A percentile compares a stretch with the other conserved stretches of the same genome.
phyloP scores from a whole-genome alignment of 2,329 filamentous ascomycete species.

The Dendrostoma leiphaemia region DNA sequence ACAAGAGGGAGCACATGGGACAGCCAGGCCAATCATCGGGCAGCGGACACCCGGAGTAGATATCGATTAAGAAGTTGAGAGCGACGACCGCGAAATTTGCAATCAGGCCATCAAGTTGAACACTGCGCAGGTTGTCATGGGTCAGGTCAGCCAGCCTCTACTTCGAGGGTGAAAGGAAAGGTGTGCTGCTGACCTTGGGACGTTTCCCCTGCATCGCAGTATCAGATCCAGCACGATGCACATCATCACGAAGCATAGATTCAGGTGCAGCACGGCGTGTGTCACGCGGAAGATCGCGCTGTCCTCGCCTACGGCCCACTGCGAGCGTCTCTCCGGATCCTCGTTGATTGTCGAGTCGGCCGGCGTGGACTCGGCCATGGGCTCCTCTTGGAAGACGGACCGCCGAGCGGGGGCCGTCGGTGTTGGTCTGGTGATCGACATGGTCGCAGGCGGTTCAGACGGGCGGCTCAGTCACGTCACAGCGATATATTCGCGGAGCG shows the following conservation, averaged over 20 bases:
- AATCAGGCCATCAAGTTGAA: conserved; percentile 28
- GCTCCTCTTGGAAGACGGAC: conserved; percentile 27
- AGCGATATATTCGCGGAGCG: too few relatives aligned
- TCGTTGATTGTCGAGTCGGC: conserved; percentile 25
- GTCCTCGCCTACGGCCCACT: not conserved
- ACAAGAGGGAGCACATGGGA: conserved; percentile 30
- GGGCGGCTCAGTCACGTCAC: too few relatives aligned
- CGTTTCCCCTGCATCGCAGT: not conserved
- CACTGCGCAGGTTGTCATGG: not conserved
- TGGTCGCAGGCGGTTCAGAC: not conserved
- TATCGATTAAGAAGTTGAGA: conserved; percentile 35
- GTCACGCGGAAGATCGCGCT: conserved; percentile 14
- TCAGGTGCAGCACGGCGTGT: conserved; percentile 20
- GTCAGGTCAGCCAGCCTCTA: not conserved
- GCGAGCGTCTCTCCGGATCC: conserved; percentile 2
- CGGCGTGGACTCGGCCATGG: conserved; percentile 28
- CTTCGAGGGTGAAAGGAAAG: not conserved
- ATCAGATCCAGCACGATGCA: conserved; percentile 17
- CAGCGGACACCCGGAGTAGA: conserved; percentile 32
- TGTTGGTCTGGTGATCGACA: not conserved
- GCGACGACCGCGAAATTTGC: conserved; percentile 30
- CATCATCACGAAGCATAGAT: conserved; percentile 20
- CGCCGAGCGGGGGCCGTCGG: conserved; percentile 18
- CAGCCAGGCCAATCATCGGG: conserved; percentile 30
- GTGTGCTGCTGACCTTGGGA: conserved; percentile 1